A percentile compares a stretch with the other conserved stretches of the same genome.
Evolutionary conservation across 2,329 filamentous ascomycete genomes (phyloP).

Genomic region (Colletotrichum magnum): DNA sequence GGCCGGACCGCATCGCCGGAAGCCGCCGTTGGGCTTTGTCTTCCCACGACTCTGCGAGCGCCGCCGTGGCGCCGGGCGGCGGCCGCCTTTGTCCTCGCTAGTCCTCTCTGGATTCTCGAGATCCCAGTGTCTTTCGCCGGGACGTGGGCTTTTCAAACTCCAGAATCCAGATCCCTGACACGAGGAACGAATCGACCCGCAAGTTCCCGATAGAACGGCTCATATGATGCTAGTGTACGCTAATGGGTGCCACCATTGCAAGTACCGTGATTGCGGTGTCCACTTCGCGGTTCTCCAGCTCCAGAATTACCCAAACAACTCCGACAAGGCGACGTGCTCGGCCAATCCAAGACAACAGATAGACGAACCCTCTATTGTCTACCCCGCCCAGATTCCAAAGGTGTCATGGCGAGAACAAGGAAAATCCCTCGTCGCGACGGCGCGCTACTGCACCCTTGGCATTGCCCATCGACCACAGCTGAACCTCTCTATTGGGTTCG

Average conservation of each 20-base stretch:
- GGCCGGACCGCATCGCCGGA: conserved; percentile 7
- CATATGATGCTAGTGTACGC: conserved; percentile 8
- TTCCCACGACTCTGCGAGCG: not conserved
- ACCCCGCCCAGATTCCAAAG: conserved; percentile 29
- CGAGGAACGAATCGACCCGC: conserved; percentile 3
- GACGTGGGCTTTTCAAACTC: too few species aligned
- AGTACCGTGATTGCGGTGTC: conserved; percentile 19
- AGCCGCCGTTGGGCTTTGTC: conserved; percentile 36
- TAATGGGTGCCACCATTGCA: conserved; percentile 1
- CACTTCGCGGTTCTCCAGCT: conserved; percentile 17
- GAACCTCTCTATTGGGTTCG: conserved; percentile 39
- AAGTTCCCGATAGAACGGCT: conserved; percentile 7
- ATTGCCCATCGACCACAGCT: conserved; percentile 18
- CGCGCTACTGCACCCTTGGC: conserved; percentile 35
- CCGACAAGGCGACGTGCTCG: conserved; percentile 1
- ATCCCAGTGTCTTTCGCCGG: too few species aligned
- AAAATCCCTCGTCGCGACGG: conserved; percentile 21
- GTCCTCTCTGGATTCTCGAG: too few species aligned
- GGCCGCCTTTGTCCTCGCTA: conserved; percentile 12
- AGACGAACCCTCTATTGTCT: conserved; percentile 15
- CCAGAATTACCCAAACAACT: not conserved
- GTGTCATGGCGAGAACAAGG: conserved; percentile 33
- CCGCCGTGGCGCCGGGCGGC: conserved; percentile 20
- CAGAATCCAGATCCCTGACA: too few species aligned
- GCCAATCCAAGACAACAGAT: conserved; percentile 25